Evolutionary conservation across 441 rosid genomes (phyloP), one percentile per base, ranked within the genome.

Genomic region (Capsella rubella): DNA sequence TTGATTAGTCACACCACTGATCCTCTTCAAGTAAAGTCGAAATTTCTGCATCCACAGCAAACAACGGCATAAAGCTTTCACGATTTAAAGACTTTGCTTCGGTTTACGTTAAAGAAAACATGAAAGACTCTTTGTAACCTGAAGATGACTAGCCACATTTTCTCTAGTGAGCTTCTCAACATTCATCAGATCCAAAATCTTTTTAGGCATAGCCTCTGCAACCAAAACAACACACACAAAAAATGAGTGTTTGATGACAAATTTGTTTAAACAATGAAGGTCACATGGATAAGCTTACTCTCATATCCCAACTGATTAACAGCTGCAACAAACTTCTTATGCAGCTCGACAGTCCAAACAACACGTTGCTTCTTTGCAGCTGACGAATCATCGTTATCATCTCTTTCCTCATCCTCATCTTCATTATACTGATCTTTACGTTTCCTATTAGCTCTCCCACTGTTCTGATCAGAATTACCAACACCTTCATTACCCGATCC

Each of bases 201-300:
- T 87, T 66, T 89, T 89, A 14, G 95, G 95, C 75, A 88, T 87
- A 15, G 87, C 92, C 72, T 86, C 99, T 95, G 88, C 86, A 80
- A 80, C 54, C 84, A 66, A 73, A 21, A 68, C 32, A 60, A 68
- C 31, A 51, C 9, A 37, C 31, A 67, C 7, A 66, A 66, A 66
- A 43, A 45, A 11, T 3, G 51, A 35, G 15, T 32, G 39, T 59
- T 65, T 3, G 11, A 5, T 25, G 8, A 59, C 64, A 37, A 37
- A 15, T 15, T 35, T 8, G 6, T 5, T 25, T 4, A 4, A 65
- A 27, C 34, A 43, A 67, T 82, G 46, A 82, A 60, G 28, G 28
- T 78, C 60, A 76, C 49, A 61, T 29, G 42, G 15, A 5, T 2
- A 50, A 50, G 77, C 94, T 89, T 79, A 89, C 94, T 89, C 62